Percentiles rank a stretch among this genome's conserved stretches.
Conservation (phyloP, 2,329 filamentous ascomycete species). For the Arthroderma sp. region DNA sequence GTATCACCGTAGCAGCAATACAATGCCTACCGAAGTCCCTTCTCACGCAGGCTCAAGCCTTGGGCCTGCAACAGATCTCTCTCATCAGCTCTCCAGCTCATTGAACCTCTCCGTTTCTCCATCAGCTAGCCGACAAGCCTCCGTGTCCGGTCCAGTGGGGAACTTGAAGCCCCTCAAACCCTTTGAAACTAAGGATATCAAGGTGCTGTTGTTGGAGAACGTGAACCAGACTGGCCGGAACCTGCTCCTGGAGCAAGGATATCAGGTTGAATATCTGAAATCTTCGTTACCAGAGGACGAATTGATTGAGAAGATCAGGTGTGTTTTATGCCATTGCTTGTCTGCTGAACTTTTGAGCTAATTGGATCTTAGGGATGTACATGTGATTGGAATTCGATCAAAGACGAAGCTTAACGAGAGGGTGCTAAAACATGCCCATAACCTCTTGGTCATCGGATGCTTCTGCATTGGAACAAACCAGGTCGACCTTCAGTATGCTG, state of each 20-base stretch:
- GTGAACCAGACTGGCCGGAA: conserved; percentile 82
- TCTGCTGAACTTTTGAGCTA: background rate
- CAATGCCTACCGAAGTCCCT: background rate
- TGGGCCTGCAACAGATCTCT: conserved; percentile 15
- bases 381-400: conserved; percentile 94
- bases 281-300: conserved; percentile 80
- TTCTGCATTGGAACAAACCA: conserved; percentile 92
- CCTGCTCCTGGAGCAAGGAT: conserved; percentile 72
- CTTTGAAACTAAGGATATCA: conserved; percentile 90
- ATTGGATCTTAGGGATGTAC: conserved; percentile 55
- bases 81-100: conserved; percentile 42
- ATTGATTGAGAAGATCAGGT: conserved; percentile 94
- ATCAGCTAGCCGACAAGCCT: conserved; percentile 59
- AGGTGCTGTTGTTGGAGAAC: conserved; percentile 90
- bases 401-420: conserved; percentile 88
- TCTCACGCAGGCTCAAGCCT: too few species aligned
- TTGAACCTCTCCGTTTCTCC: conserved; percentile 64
- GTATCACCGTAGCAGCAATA: conserved; percentile 4
- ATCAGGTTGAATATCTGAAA: conserved; percentile 89
- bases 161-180: conserved; percentile 69
- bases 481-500: conserved; percentile 32
- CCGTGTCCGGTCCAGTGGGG: conserved; percentile 45
- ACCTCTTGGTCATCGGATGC: conserved; percentile 89
- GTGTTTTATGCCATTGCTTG: conserved; percentile 19
- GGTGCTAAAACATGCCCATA: conserved; percentile 78